Conservation (phyloP, 768 basidiomycete species). For the Fibroporia radiculosa region DNA sequence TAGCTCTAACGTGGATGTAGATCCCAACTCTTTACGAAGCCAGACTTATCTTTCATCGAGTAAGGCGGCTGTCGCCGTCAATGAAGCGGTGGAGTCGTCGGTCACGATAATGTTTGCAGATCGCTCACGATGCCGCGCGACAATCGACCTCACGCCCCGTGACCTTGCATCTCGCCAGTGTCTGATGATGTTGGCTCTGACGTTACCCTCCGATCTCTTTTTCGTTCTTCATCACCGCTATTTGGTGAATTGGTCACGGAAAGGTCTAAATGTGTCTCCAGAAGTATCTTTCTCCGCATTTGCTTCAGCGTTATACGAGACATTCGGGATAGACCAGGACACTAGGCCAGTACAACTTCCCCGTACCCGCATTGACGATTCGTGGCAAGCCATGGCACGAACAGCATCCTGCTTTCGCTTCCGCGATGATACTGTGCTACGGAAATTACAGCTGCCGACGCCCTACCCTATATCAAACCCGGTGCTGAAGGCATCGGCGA, state of each 20-base stretch:
- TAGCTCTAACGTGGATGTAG: too few species aligned
- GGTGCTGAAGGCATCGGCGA: not conserved
- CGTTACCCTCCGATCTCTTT: constrained; percentile 47
- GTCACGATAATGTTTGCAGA: constrained; percentile 48
- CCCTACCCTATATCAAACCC: not conserved
- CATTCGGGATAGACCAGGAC: constrained; percentile 33
- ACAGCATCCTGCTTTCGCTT: constrained; percentile 41
- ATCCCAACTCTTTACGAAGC: too few species aligned
- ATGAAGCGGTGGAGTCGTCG: constrained; percentile 42
- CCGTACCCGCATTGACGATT: too few species aligned
- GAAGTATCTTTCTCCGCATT: constrained; percentile 54
- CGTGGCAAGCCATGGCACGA: constrained; percentile 43
- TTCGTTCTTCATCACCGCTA: constrained; percentile 51
- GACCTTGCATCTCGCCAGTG: constrained; percentile 51
- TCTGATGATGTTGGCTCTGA: constrained; percentile 54
- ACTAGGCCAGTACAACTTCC: too few species aligned
- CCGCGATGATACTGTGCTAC: constrained; percentile 52
- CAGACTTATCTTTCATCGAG: not conserved
- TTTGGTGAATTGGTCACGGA: constrained; percentile 48
- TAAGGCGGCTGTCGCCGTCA: constrained; percentile 34
- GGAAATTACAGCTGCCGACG: constrained; percentile 32
- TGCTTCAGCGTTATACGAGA: constrained; percentile 38
- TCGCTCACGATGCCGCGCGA: constrained; percentile 36
- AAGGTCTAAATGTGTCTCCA: constrained; percentile 33
- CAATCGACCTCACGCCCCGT: constrained; percentile 48